These are phyloP conservation scores for Dunaliella primolecta DNA, from an alignment of 139 green algal species.

Conservation along the genomic window DNA sequence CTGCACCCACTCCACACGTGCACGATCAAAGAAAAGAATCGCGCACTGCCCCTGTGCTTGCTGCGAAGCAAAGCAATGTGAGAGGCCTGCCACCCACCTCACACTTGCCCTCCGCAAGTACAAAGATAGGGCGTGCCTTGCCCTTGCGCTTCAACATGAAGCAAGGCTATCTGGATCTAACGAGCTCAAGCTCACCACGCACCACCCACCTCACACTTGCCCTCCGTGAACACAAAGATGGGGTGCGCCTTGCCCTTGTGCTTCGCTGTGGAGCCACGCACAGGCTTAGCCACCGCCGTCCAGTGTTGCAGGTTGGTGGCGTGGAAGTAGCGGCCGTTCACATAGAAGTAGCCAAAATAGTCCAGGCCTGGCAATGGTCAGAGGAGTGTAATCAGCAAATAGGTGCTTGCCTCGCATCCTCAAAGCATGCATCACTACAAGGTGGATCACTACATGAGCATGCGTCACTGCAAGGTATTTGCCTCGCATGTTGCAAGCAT, in stretches of 20 bases:
- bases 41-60: too few species aligned
- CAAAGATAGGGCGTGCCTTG: conserved; percentile 51
- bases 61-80: too few species aligned
- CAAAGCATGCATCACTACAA: too few species aligned
- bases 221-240: conserved; percentile 51
- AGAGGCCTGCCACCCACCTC: conserved; percentile 51
- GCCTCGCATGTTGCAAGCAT: too few species aligned
- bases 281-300: conserved; percentile 48
- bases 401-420: too few species aligned
- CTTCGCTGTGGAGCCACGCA: conserved; percentile 44
- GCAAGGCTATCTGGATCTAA: too few species aligned
- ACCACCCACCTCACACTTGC: conserved; percentile 51
- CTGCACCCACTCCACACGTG: too few species aligned
- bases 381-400: not conserved
- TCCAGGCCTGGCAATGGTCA: conserved; percentile 31
- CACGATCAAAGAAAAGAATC: too few species aligned
- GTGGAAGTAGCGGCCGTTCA: conserved; percentile 65
- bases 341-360: conserved; percentile 66
- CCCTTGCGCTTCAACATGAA: conserved; percentile 52
- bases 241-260: conserved; percentile 54
- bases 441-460: too few species aligned
- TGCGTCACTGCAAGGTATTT: too few species aligned
- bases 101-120: conserved; percentile 47
- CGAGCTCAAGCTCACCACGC: too few species aligned
- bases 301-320: conserved; percentile 54